Evolutionary conservation across 2,329 filamentous ascomycete species (phyloP), one percentile per base, ranked within the genome.

Genomic region (Bipolaris zeicola): DNA sequence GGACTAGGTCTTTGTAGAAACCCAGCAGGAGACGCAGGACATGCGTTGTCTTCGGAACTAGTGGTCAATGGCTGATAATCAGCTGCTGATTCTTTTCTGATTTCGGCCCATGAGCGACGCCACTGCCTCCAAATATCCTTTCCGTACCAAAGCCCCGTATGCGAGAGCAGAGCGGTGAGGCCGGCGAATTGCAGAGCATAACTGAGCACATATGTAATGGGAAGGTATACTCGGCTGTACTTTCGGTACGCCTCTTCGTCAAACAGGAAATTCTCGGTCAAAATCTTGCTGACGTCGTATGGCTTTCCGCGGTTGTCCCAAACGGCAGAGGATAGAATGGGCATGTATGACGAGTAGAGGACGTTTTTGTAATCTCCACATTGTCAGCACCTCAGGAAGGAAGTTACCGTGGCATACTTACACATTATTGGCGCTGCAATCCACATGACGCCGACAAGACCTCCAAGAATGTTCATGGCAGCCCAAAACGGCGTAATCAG

Each of bases 141-240:
- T 13, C 92, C 91, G 67, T 96, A 91, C 90, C 91, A 95, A 69
- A 91, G 90, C 20, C 85, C 80, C 0, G 91, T 96, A 71, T 96
- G 91, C 1, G 90, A 91, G 16, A 96, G 78, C 11, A 96, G 80
- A 1, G 91, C 89, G 22, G 91, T 88, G 18, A 96, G 80, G 1
- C 89, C 90, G 11, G 92, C 92, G 72, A 96, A 96, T 68, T 95
- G 91, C 22, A 96, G 84, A 2, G 89, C 91, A 65, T 96, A 96
- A 69, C 90, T 93, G 38, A 96, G 81, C 18, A 93, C 90, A 70
- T 95, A 96, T 0, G 92, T 95, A 58, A 95, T 92, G 1, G 92
- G 91, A 7, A 96, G 78, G 63, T 93, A 96, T 1, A 96, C 90
- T 16, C 89, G 86, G 65, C 90, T 94, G 76, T 96, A 96, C n/a